Conservation (phyloP, 208 protist genomes). For the Herpetomonas samuelpessoai region DNA sequence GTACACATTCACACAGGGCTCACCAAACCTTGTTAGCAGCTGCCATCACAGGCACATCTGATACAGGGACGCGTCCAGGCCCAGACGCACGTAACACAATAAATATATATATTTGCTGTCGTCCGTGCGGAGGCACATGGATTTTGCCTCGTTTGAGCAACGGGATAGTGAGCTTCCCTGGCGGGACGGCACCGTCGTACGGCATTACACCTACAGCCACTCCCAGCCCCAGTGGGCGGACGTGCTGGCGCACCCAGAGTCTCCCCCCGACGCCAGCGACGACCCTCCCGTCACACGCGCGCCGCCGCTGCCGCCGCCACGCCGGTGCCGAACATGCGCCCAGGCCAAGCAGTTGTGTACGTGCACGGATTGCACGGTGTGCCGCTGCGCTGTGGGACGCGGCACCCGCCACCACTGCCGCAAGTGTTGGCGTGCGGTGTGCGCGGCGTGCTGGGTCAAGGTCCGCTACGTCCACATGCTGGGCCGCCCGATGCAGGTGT, state of each 20-base stretch:
- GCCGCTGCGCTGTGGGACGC: slow-evolving; percentile 18
- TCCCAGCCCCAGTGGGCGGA: slow-evolving; percentile 47
- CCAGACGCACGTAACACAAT: too few species aligned
- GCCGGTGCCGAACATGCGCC: slow-evolving; percentile 46
- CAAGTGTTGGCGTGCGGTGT: slow-evolving; percentile 63
- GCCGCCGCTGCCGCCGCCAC: slow-evolving; percentile 22
- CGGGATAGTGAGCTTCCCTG: slow-evolving; percentile 2
- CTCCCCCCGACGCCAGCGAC: not conserved
- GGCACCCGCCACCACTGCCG: slow-evolving; percentile 71
- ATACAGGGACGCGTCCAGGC: too few species aligned
- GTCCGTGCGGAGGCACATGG: too few species aligned
- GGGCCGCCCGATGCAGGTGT: slow-evolving; percentile 38
- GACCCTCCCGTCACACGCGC: slow-evolving; percentile 22
- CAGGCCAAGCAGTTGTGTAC: slow-evolving; percentile 41
- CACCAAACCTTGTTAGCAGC: too few species aligned
- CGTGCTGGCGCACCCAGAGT: slow-evolving; percentile 3
- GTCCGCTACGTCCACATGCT: slow-evolving; percentile 55
- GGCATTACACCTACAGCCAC: slow-evolving; percentile 49
- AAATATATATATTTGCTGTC: too few species aligned
- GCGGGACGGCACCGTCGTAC: slow-evolving; percentile 8
- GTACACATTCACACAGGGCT: too few species aligned
- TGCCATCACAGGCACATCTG: too few species aligned
- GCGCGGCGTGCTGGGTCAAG: slow-evolving; percentile 43
- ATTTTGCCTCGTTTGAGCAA: not conserved
- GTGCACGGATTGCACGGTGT: slow-evolving; percentile 47